Conservation (phyloP, 139 green algal species). For the Yamagishiella unicocca region DNA sequence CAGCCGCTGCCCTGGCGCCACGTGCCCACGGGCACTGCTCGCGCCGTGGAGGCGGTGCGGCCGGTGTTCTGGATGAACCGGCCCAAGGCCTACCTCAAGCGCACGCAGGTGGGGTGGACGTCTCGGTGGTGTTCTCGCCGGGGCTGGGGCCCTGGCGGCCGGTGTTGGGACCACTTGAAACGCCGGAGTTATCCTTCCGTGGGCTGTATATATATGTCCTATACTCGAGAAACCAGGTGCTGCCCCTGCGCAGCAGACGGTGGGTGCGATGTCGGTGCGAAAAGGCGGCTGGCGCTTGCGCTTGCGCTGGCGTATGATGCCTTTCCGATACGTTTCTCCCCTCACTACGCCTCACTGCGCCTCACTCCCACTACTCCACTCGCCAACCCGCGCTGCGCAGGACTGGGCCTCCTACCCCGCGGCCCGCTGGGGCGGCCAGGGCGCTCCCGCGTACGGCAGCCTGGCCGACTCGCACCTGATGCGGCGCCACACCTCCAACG, state of each 20-base stretch:
- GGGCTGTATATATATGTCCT: no score
- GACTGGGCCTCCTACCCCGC: slow-evolving; percentile 81
- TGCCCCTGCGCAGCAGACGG: no score
- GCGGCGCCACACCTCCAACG: slow-evolving; percentile 69
- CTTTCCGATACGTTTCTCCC: no score
- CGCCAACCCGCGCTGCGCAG: background rate
- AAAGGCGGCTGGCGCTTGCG: no score
- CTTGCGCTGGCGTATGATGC: no score
- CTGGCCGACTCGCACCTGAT: slow-evolving; percentile 77
- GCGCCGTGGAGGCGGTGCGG: slow-evolving; percentile 76
- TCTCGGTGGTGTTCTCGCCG: no score
- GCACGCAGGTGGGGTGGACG: slow-evolving; percentile 69
- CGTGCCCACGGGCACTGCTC: slow-evolving; percentile 28
- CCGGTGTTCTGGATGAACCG: slow-evolving; percentile 90
- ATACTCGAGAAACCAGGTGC: no score
- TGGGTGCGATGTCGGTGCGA: no score
- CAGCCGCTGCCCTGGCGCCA: slow-evolving; percentile 45
- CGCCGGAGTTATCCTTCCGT: no score
- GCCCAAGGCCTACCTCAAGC: slow-evolving; percentile 82
- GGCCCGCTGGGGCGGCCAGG: slow-evolving; percentile 66
- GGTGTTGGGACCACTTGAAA: no score
- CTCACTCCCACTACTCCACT: background rate
- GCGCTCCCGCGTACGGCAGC: slow-evolving; percentile 73
- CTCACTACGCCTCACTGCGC: background rate
- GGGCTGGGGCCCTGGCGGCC: no score